Base-by-base conservation (phyloP, 352 stramenopile species). In the Globisporangium mamillatum region DNA sequence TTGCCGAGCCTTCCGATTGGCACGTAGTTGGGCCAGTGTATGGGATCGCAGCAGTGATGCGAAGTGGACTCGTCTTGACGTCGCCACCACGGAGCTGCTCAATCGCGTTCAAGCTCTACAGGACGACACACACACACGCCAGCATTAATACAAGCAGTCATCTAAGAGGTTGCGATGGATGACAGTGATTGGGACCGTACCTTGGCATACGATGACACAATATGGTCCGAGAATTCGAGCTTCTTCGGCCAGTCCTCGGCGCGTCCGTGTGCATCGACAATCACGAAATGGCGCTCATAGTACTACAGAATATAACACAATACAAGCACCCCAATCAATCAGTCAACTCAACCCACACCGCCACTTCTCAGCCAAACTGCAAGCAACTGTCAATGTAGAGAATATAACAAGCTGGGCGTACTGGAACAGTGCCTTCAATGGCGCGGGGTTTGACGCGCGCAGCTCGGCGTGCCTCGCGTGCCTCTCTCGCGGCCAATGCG, bases 171-270 rank as follows among this genome's bases (percentile, higher is more conserved):
- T 32, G 10, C 0, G 10, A 10, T 41, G 36, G 10, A 16, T 41
- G 36, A 9, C 36, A 16, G 1, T 41, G 36, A 41, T 16, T 41
- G 44, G 12, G 44, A 16, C 0, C 10, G n/a, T 66, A 84, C 76
- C 71, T 81, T 72, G 16, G 67, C 38, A 56, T 85, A 85, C 12
- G 71, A 60, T 24, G 78, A 74, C 10, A 93, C 61, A 32, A 91
- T 71, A 58, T 93, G 86, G 59, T 86, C 74, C 18, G 82, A 88
- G 4, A 78, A 68, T 61, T 93, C 86, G n/a, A 92, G 73, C 62
- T 90, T 92, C 63, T 88, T 82, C 1, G 81, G 80, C 86, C 86
- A 93, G 12, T 74, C 62, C 20, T 78, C 73, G 16, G 82, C 77
- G 58, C 78, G 72, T 46, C 63, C 64, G 18, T 78, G 64, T 0